Conservation (phyloP, 2,329 filamentous ascomycete species). For the Talaromyces sp. region DNA sequence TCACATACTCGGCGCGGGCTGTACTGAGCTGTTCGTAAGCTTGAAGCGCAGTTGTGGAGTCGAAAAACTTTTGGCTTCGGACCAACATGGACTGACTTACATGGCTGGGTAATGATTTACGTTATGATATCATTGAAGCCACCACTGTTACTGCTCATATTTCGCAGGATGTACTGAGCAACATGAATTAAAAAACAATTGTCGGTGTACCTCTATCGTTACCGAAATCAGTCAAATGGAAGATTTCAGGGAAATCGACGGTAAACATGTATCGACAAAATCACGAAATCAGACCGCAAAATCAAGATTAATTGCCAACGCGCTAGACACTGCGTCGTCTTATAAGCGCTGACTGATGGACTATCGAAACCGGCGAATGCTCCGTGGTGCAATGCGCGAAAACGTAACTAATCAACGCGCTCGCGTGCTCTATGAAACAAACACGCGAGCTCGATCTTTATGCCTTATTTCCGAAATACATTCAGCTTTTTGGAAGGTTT, state of each 20-base stretch:
- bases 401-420: not conserved
- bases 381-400: not conserved
- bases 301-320: not conserved
- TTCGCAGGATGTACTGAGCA: not conserved
- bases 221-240: not conserved
- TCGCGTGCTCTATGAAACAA: conserved; percentile 1
- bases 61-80: not conserved
- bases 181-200: not conserved
- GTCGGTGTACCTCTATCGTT: not conserved
- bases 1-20: not conserved
- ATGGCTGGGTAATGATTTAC: not conserved
- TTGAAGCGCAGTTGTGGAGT: not conserved
- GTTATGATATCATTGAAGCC: not conserved
- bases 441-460: not conserved
- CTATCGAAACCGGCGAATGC: not conserved
- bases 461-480: not conserved
- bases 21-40: not conserved
- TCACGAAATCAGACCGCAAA: not conserved
- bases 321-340: not conserved
- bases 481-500: not conserved
- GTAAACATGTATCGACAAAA: not conserved
- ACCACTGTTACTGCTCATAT: not conserved
- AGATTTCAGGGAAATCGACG: not conserved
- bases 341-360: not conserved
- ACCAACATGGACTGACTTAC: not conserved